Conservation (phyloP, 331 rosid genomes). For the Malus hybrid region DNA sequence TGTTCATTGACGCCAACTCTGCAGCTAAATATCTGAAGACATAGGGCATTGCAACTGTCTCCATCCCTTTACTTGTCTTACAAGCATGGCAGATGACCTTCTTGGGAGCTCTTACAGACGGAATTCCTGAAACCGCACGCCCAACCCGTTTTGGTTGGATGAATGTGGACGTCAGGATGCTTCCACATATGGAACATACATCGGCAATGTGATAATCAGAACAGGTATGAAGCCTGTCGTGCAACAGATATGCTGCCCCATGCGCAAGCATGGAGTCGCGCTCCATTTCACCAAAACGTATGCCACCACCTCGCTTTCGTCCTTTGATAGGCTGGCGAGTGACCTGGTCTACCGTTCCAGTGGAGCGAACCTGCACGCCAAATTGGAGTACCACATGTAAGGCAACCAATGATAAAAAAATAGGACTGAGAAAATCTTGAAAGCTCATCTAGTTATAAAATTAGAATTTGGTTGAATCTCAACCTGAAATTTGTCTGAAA, state of each 20-base stretch:
- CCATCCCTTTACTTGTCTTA: constrained; percentile 82
- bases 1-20: constrained; percentile 95
- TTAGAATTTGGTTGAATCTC: neutral
- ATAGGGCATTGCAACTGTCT: constrained; percentile 89
- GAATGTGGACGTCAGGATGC: constrained; percentile 58
- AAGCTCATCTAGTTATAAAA: neutral
- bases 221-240: constrained; percentile 87
- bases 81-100: constrained; percentile 70
- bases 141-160: constrained; percentile 40
- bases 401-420: neutral
- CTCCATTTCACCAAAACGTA: constrained; percentile 99
- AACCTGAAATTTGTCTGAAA: constrained; percentile 97
- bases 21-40: constrained; percentile 87
- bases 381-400: neutral
- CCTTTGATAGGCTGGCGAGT: constrained; percentile 95
- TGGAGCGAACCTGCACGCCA: constrained; percentile 72
- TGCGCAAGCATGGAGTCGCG: constrained; percentile 96
- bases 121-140: constrained; percentile 52
- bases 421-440: neutral
- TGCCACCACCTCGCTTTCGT: constrained; percentile 84
- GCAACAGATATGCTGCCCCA: constrained; percentile 87
- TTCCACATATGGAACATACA: constrained; percentile 81
- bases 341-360: constrained; percentile 71
- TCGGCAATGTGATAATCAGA: constrained; percentile 93
- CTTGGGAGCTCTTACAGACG: constrained; percentile 50